Evolutionary conservation across 2,329 filamentous ascomycete genomes (phyloP), one percentile per base, ranked within the genome.

Genomic region (Calonectria pseudoturangicola): DNA sequence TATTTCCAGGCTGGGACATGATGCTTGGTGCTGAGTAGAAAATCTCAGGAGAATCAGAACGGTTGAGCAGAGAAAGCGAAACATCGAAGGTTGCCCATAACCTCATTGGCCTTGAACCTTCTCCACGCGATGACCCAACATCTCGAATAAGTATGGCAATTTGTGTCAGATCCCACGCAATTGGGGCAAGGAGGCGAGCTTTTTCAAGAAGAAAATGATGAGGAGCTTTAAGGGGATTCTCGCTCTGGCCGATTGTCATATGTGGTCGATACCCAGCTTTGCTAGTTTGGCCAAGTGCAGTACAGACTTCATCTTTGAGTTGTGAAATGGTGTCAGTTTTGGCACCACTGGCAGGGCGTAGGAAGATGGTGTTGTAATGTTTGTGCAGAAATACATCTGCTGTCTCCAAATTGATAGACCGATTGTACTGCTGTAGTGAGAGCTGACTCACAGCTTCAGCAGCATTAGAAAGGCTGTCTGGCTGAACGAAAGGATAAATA

Each of bases 401-500:
- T 12, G 82, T 78, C 60, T 86, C 77, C 6, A 92, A 80, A 2
- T 66, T 75, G 18, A 88, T 63, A 7, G 70, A 66, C 15, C 79
- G 71, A 13, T 30, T 71, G 27, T 41, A 36, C 21, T 74, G 64
- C 7, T 39, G 64, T 54, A 72, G 62, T 56, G 75, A 36, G 63
- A 79, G 60, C 27, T 74, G 60, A n/a, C 73, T 65, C 4, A 82
- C 71, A 16, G 77, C 69, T 4, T 84, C 80, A 1, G 83, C 83
- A 2, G 88, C 90, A 25, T 80, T 76, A 1, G 83, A 76, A 2
- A 94, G 84, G 10, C 76, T 75, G 2, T 89, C 86, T 0, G 85
- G 82, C 3, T 82, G 80, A 8, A 93, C 90, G 79, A 93, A 94
- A 0, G 92, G 92, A 78, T 93, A 93, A 27, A 93, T 77, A 30